phyloP scores from a whole-genome alignment of 1,284 basidiomycete genomes.

The Filobasidium uniguttulatum region DNA sequence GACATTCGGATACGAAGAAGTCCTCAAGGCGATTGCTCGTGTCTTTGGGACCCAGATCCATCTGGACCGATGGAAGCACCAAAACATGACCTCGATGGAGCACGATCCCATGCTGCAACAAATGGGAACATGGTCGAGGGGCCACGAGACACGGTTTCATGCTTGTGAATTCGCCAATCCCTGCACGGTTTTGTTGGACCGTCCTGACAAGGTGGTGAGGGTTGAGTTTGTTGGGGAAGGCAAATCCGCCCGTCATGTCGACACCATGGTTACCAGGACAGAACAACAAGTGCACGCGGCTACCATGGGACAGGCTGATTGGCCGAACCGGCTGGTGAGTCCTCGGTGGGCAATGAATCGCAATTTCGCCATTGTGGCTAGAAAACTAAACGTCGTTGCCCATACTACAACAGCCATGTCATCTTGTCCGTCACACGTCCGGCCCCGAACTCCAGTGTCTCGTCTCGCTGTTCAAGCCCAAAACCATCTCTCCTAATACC shows the following conservation, averaged over 20 bases:
- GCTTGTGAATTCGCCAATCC: constrained; percentile 73
- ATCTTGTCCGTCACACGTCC: constrained; percentile 68
- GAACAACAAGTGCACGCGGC: constrained; percentile 23
- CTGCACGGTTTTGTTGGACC: constrained; percentile 40
- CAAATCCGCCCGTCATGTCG: constrained; percentile 9
- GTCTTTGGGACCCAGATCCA: constrained; percentile 64
- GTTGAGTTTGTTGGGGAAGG: constrained; percentile 12
- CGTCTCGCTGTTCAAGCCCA: constrained; percentile 63
- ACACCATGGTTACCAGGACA: constrained; percentile 41
- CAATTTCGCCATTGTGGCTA: neutral
- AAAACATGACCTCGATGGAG: constrained; percentile 43
- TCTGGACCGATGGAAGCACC: constrained; percentile 70
- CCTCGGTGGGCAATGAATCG: neutral
- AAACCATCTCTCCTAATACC: constrained; percentile 61
- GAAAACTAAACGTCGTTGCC: neutral
- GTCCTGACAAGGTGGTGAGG: constrained; percentile 46
- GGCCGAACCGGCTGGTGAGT: constrained; percentile 31
- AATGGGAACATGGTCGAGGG: constrained; percentile 55
- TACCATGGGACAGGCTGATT: constrained; percentile 19
- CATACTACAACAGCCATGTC: constrained; percentile 63
- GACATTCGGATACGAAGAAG: constrained; percentile 82
- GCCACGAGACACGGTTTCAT: constrained; percentile 59
- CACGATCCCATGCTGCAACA: constrained; percentile 50
- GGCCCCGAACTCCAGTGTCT: constrained; percentile 69
- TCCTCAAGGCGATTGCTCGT: constrained; percentile 57